A percentile compares a stretch with the other conserved stretches of the same genome.
phyloP scores from a whole-genome alignment of 2,329 filamentous ascomycete genomes.

The Claviceps pusilla region DNA sequence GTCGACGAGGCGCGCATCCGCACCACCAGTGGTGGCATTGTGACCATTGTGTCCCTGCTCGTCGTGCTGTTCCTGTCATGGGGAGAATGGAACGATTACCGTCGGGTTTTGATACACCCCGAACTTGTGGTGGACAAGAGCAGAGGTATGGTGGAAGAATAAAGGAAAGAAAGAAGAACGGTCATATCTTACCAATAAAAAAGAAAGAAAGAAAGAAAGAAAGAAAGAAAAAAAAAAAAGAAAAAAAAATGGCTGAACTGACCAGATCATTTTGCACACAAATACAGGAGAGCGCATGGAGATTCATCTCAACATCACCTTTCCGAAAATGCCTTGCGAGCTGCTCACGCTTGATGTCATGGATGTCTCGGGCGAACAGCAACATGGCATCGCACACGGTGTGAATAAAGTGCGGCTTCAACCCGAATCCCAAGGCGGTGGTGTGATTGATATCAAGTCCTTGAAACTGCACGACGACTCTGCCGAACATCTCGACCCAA shows the following conservation, averaged over 20 bases:
- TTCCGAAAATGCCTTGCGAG: constrained; percentile 86
- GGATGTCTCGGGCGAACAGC: constrained; percentile 95
- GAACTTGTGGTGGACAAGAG: constrained; percentile 95
- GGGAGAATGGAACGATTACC: constrained; percentile 94
- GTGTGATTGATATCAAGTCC: constrained; percentile 54
- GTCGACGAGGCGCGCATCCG: constrained; percentile 95
- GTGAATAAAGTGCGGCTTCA: constrained; percentile 78
- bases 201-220: too few species aligned
- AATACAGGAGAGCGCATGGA: constrained; percentile 88
- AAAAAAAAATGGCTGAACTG: constrained; percentile 5
- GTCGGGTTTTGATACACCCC: constrained; percentile 69
- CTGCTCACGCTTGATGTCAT: constrained; percentile 94
- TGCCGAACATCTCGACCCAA: constrained; percentile 67
- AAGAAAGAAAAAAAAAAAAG: too few species aligned
- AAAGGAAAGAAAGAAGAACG: background rate
- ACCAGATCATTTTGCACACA: background rate
- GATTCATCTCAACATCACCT: constrained; percentile 94
- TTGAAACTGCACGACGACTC: constrained; percentile 52
- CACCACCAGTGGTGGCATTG: constrained; percentile 86
- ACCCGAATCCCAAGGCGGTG: constrained; percentile 57
- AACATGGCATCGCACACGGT: constrained; percentile 84
- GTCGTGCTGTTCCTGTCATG: constrained; percentile 78
- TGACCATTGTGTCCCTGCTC: constrained; percentile 80
- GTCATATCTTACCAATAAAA: too few species aligned
- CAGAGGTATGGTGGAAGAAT: constrained; percentile 45